Conservation (phyloP, 257 asterid species). For the Solanum piurae region DNA sequence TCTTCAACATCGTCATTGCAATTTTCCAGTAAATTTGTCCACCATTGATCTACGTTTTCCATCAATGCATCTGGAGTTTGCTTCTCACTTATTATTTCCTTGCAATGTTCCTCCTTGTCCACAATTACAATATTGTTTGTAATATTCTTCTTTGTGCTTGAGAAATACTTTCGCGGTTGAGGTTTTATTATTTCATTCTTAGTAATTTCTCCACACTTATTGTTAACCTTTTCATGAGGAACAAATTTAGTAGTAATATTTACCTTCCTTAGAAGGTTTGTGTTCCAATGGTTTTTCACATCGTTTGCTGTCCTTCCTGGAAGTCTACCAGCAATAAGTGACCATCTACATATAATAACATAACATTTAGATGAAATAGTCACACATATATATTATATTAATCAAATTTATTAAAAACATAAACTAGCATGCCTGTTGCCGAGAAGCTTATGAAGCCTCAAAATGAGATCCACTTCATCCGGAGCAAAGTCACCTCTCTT, state of each 20-base stretch:
- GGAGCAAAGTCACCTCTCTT: slow-evolving; percentile 48
- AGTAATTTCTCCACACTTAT: neutral
- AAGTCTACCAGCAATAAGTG: slow-evolving; percentile 23
- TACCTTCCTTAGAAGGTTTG: neutral
- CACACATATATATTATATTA: neutral
- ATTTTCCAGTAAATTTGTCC: neutral
- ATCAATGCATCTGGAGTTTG: neutral
- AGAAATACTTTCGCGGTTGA: neutral
- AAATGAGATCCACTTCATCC: slow-evolving; percentile 40
- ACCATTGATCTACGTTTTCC: neutral
- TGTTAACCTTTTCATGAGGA: slow-evolving; percentile 6
- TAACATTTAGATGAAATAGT: neutral
- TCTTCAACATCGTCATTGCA: neutral
- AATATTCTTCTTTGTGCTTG: neutral
- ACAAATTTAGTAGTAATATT: neutral
- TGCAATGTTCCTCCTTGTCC: neutral
- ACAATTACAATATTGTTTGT: neutral
- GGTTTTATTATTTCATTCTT: neutral
- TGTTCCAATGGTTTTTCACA: slow-evolving; percentile 17
- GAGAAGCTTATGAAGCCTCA: slow-evolving; percentile 45
- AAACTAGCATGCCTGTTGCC: slow-evolving; percentile 42
- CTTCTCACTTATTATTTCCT: neutral
- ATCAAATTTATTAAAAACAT: too few species aligned
- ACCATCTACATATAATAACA: slow-evolving; percentile 1
- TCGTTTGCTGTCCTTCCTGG: slow-evolving; percentile 8